Evolutionary conservation across 768 basidiomycete species (phyloP), one percentile per base, ranked within the genome.

Genomic region (Paxillus ammoniavirescens): DNA sequence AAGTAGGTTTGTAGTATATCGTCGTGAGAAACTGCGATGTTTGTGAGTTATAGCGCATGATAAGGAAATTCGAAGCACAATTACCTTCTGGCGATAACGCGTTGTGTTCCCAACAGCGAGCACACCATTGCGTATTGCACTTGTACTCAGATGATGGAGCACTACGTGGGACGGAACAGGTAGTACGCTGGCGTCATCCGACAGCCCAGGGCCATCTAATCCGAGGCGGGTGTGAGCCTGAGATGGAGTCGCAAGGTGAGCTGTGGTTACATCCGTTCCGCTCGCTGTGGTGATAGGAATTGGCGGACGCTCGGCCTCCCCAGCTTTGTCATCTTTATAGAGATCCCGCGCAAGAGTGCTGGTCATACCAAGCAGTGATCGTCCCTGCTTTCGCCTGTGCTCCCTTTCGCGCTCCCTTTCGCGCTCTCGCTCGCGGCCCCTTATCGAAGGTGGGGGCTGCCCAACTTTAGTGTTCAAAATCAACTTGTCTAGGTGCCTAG

Each of bases 81-180:
- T 51, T 64, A 92, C 92, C 87, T 96, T 98, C 75, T 89, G 83
- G 72, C 85, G 77, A 75, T 97, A 98, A 66, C 95, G 76, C 47
- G 87, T 93, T 53, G 95, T 98, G 55, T 84, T 92, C 26, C 87
- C 94, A 5, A 98, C 93, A 37, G 93, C 94, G 46, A 98, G 71
- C 43, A 96, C 92, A 7, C 93, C 94, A 68, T 94, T 94, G 70
- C 85, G 80, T 56, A 98, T 98, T 48, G 95, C 94, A 63, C 93
- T 96, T 56, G 95, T 97, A 57, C 91, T 91, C 62, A 98, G 72
- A 71, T 98, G 95, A 62, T 97, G 93, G 58, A 98, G 75, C 21
- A 98, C 93, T 36, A 93, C 92, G 73, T 98, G 95, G 36, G 85
- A 89, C 18, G 95, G 95, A 18, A 97, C 92, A 14, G 96, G 89